Evolutionary conservation across 441 rosid species (phyloP), one percentile per base, ranked within the genome.

Genomic region (Jatropha podagrica): DNA sequence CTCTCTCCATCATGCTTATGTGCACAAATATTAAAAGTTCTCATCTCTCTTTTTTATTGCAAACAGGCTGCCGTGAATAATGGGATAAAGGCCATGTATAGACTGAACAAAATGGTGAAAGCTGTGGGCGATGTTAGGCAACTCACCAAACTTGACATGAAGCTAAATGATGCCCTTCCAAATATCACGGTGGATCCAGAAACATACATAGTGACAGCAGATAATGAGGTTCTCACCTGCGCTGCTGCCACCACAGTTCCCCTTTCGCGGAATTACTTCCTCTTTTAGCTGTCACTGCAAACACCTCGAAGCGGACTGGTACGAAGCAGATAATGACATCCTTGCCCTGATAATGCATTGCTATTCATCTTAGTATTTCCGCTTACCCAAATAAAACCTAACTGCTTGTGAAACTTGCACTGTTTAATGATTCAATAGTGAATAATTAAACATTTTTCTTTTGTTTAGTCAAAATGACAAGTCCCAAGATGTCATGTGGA

Each of bases 71-170:
- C 95, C 23, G 73, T 79, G 74, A 79, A 79, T 37, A 71, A 80
- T 54, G 91, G 92, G 46, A 80, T 92, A 20, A 89, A 90, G 74
- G 85, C 81, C 42, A 55, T 13, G 42, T 93, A 95, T 68, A 92
- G 91, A 72, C 87, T 95, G 11, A 65, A 85, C 54, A 95, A 93
- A 84, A 88, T 83, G 46, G 94, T 93, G 69, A 94, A 88, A 84
- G 92, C 96, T 0, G 97, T 93, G 8, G 78, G 91, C 41, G 88
- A 86, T 74, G 90, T 85, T 20, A 88, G 98, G 79, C 74, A 48
- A 73, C 89, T 93, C 69, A 86, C 92, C 17, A 95, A 95, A 81
- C 87, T 88, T 12, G 89, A 95, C 92, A 95, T 93, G 98, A 92
- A 90, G 83, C 91, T 93, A 55, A 92, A 95, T 26, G 86, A 95